phyloP scores from a whole-genome alignment of 2,329 filamentous ascomycete species.

The Fusarium tricinctum region DNA sequence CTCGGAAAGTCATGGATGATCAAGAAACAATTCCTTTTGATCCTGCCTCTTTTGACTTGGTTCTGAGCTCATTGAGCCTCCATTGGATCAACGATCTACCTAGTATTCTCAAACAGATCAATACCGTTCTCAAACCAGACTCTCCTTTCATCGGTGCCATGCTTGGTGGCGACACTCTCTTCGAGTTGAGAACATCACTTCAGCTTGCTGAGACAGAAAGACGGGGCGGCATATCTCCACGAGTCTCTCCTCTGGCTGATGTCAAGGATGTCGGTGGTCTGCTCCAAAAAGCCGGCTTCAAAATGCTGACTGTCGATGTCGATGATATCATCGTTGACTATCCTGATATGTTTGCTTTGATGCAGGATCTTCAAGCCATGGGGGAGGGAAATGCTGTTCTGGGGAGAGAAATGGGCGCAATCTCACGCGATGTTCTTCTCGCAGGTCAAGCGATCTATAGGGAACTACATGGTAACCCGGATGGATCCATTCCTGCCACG shows the following conservation, averaged over 20 bases:
- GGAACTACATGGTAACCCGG: slow-evolving; percentile 85
- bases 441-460: slow-evolving; percentile 91
- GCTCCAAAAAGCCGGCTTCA: slow-evolving; percentile 89
- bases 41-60: slow-evolving; percentile 85
- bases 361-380: slow-evolving; percentile 96
- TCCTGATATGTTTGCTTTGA: slow-evolving; percentile 88
- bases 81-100: slow-evolving; percentile 99
- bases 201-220: slow-evolving; percentile 94
- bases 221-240: slow-evolving; percentile 89
- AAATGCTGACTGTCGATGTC: slow-evolving; percentile 94
- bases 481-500: slow-evolving; percentile 85
- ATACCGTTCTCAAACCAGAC: slow-evolving; percentile 89
- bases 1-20: slow-evolving; percentile 79
- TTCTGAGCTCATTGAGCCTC: slow-evolving; percentile 88
- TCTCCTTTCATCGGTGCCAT: slow-evolving; percentile 94
- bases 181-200: slow-evolving; percentile 90
- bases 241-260: slow-evolving; percentile 92
- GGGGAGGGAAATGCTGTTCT: slow-evolving; percentile 92
- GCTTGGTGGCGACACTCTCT: slow-evolving; percentile 95
- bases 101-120: slow-evolving; percentile 85
- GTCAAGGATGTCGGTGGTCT: slow-evolving; percentile 92
- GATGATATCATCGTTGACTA: slow-evolving; percentile 98
- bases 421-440: slow-evolving; percentile 85
- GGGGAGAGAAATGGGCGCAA: slow-evolving; percentile 82
- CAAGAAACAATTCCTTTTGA: slow-evolving; percentile 83